phyloP scores from a whole-genome alignment of 805 yeast genomes.

The Candida morakotiae region DNA sequence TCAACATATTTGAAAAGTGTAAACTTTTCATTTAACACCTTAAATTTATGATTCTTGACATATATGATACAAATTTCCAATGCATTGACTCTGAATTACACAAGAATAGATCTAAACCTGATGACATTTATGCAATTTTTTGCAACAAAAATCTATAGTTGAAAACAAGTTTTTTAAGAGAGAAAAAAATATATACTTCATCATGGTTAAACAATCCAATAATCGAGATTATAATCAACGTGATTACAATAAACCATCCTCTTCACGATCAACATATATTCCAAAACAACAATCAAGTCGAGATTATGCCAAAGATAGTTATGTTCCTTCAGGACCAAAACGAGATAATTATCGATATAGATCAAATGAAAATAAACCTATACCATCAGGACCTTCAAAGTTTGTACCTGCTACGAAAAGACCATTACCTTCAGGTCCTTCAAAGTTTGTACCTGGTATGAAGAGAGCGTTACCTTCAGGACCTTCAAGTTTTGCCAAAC shows the following conservation, averaged over 20 bases:
- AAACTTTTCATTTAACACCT: too few relatives aligned
- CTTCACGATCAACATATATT: conserved; percentile 7
- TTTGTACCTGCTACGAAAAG: neutral
- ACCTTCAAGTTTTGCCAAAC: conserved; percentile 16
- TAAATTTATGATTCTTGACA: too few relatives aligned
- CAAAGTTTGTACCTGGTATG: neutral
- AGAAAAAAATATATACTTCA: too few relatives aligned
- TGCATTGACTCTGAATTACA: too few relatives aligned
- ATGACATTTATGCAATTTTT: too few relatives aligned
- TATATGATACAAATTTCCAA: too few relatives aligned
- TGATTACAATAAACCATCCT: neutral
- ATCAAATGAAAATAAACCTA: conserved; percentile 1
- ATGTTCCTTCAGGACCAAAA: conserved; percentile 16
- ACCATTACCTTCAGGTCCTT: neutral
- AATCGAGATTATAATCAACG: conserved; percentile 8
- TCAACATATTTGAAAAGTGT: too few relatives aligned
- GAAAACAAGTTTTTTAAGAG: too few relatives aligned
- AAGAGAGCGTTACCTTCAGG: conserved; percentile 15
- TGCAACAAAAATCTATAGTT: too few relatives aligned
- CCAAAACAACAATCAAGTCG: neutral
- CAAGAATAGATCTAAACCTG: too few relatives aligned
- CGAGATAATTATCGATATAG: conserved; percentile 20
- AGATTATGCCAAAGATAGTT: conserved; percentile 10
- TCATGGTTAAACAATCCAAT: too few relatives aligned
- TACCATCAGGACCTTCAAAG: neutral